Evolutionary conservation across 1,284 basidiomycete species (phyloP), one percentile per base, ranked within the genome.

Genomic region (Fistulina hepatica): DNA sequence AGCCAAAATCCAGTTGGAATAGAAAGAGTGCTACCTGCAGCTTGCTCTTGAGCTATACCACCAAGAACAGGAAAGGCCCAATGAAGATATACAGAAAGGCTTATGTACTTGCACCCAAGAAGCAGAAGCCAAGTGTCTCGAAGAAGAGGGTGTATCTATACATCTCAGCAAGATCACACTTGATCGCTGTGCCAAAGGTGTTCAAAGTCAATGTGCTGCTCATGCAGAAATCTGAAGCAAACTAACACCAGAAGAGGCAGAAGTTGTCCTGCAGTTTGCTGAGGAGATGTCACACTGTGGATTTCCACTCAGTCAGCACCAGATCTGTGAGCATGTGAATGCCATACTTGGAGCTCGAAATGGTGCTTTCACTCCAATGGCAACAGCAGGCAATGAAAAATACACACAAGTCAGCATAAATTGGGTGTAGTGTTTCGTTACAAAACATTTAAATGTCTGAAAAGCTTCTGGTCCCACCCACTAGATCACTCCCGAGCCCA

Each of bases 381-480:
- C 3, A 38, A 43, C 24, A 27, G 46, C 6, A 63, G 60, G 45
- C n/a, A 52, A 49, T 3, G 40, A 30, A 10, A 37, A 39, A n/a
- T n/a, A n/a, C 10, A 53, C 54, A 8, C 27, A 30, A 7, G 52
- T 63, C 22, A 59, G 61, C 7, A 46, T 49, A 35, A 44, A 58
- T 19, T 67, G 60, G 61, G 52, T 52, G 8, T 22, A 48, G n/a
- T 44, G 48, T 1, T 64, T 66, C 42, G 36, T 59, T 7, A 39
- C 49, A 21, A 41, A 49, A 36, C 50, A 65, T 41, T 32, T 39
- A 13, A 46, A 57, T 9, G 9, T 7, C 39, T 66, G 3, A 43
- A 53, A 13, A 46, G 46, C 6, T 52, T 48, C 28, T 54, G 54
- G 48, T 52, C 57, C 3, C 37, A 34, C n/a, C 39, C 53, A 9